Conservation (phyloP, 1,284 basidiomycete genomes). For the Psilocybe mexicana region DNA sequence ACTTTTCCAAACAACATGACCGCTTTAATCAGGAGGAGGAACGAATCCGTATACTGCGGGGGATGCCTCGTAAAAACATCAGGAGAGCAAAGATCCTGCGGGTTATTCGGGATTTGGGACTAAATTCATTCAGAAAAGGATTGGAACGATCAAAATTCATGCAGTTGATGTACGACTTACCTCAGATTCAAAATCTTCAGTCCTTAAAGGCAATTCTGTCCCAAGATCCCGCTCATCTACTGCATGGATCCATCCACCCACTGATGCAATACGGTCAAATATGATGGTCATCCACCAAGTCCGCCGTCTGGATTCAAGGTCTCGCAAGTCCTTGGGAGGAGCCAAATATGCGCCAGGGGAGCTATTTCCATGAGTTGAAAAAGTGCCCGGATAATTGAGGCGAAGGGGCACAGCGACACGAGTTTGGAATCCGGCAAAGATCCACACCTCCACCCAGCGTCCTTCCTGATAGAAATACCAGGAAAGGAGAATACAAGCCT, state of each 20-base stretch:
- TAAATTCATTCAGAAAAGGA: constrained; percentile 26
- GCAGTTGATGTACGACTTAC: constrained; percentile 38
- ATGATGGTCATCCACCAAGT: constrained; percentile 89
- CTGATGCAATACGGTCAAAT: constrained; percentile 81
- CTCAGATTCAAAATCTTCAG: constrained; percentile 71
- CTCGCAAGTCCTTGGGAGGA: constrained; percentile 70
- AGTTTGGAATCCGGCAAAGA: constrained; percentile 83
- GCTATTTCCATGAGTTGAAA: constrained; percentile 62
- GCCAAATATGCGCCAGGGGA: constrained; percentile 77
- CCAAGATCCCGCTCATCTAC: constrained; percentile 80
- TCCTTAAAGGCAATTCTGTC: constrained; percentile 74
- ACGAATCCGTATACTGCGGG: constrained; percentile 76
- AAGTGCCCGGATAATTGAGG: constrained; percentile 80
- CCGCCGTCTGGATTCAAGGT: constrained; percentile 72
- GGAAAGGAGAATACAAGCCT: constrained; percentile 79
- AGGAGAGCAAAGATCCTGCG: constrained; percentile 63
- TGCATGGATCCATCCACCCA: constrained; percentile 86
- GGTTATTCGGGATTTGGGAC: constrained; percentile 64
- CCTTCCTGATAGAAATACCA: constrained; percentile 90
- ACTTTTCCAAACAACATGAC: constrained; percentile 81
- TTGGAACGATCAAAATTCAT: background rate
- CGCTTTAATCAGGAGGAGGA: constrained; percentile 74
- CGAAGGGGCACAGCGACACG: constrained; percentile 81
- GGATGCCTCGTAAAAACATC: constrained; percentile 70
- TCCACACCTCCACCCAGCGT: constrained; percentile 88